These are phyloP conservation scores for Claviceps citrina DNA, from an alignment of 2,329 filamentous ascomycete genomes.

Conservation along the genomic window DNA sequence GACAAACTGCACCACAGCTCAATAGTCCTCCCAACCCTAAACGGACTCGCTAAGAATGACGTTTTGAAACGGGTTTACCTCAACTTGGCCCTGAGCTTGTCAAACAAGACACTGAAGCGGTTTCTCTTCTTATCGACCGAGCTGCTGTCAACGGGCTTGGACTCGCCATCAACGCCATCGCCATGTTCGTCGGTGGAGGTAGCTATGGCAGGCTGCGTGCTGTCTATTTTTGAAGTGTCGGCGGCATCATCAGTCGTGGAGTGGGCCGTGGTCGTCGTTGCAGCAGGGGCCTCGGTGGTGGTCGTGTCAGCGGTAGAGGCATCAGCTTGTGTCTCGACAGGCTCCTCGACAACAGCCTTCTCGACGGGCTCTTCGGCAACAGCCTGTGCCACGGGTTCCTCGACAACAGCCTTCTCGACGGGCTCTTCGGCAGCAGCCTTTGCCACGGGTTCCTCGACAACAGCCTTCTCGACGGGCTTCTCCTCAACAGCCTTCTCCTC, in stretches of 20 bases:
- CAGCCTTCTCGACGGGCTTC: neutral
- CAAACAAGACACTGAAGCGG: constrained; percentile 47
- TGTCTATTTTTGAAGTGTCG: constrained; percentile 12
- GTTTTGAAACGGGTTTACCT: constrained; percentile 13
- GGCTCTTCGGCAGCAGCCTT: neutral
- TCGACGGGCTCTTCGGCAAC: neutral
- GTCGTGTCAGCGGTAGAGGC: neutral
- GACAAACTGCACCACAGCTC: constrained; percentile 10
- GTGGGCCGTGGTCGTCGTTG: constrained; percentile 1
- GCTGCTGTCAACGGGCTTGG: constrained; percentile 13
- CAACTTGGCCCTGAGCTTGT: constrained; percentile 37
- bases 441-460: neutral
- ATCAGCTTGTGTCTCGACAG: neutral
- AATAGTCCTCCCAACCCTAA: constrained; percentile 6
- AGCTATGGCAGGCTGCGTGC: constrained; percentile 5
- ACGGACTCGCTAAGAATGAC: neutral
- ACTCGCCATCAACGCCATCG: neutral
- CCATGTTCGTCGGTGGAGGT: neutral
- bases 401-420: neutral
- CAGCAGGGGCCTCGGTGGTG: too few species aligned
- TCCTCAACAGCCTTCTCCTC: neutral
- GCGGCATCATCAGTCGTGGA: constrained; percentile 8
- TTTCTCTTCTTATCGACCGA: constrained; percentile 52
- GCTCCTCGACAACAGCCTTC: neutral
- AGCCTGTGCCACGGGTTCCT: too few species aligned